phyloP scores from a whole-genome alignment of 208 protist genomes.

The Crithidia brevicula region DNA sequence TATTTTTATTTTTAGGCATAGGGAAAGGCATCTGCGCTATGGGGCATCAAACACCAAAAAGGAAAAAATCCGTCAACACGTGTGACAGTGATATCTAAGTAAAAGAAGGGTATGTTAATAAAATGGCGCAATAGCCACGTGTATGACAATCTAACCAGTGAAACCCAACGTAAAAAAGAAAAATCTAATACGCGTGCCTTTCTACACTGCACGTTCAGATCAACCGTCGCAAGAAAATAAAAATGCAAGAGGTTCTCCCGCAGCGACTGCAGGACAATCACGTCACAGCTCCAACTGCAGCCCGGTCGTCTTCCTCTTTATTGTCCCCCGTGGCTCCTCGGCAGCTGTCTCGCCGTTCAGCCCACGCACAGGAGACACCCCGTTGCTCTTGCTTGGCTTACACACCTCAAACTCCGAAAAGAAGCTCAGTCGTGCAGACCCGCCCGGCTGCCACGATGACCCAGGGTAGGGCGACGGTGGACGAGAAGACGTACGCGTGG shows the following conservation, averaged over 20 bases:
- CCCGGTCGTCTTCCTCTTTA: conserved; percentile 17
- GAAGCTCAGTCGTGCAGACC: conserved; percentile 15
- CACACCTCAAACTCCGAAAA: conserved; percentile 17
- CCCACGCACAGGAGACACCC: background rate
- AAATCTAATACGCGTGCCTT: conserved; percentile 6
- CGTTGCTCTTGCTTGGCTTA: conserved; percentile 10
- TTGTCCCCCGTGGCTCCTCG: conserved; percentile 2
- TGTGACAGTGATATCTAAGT: no score
- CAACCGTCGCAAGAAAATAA: no score
- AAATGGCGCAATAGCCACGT: background rate
- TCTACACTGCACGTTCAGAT: no score
- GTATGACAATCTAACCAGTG: background rate
- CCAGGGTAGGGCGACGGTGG: background rate
- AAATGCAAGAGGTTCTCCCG: no score
- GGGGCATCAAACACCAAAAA: no score
- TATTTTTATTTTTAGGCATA: no score
- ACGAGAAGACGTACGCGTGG: background rate
- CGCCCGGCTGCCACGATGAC: conserved; percentile 10
- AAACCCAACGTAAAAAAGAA: conserved; percentile 3
- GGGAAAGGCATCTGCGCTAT: no score
- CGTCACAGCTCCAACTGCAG: conserved; percentile 27
- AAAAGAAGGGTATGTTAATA: no score
- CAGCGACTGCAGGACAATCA: no score
- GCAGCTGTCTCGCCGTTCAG: background rate
- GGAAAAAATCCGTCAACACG: no score